Percentiles rank a stretch among this genome's conserved stretches.
Evolutionary conservation across 1,139 yeast genomes (phyloP).

Genomic region (Magnusiomyces paraingens): DNA sequence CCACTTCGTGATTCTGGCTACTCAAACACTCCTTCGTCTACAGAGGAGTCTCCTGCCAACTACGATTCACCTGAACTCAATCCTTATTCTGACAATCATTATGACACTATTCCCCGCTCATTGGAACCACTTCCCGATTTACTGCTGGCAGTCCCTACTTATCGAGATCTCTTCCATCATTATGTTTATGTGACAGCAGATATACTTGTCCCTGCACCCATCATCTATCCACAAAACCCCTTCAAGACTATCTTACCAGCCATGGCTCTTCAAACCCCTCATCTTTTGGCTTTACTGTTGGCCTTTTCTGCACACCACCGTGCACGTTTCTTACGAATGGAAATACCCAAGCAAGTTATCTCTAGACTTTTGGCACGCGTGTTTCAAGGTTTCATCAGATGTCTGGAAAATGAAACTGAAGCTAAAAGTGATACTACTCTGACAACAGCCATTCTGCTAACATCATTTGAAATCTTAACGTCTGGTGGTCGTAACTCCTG

Average conservation of each 20-base stretch:
- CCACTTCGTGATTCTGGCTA: constrained; percentile 17
- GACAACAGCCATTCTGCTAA: constrained; percentile 54
- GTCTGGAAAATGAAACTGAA: constrained; percentile 46
- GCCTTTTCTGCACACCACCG: constrained; percentile 62
- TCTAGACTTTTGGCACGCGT: constrained; percentile 51
- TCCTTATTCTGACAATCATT: constrained; percentile 1
- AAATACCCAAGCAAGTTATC: constrained; percentile 41
- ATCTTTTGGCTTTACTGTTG: constrained; percentile 50
- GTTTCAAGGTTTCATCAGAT: constrained; percentile 47
- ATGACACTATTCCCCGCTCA: constrained; percentile 41
- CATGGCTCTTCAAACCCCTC: constrained; percentile 56
- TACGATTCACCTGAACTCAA: neutral
- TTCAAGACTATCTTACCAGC: constrained; percentile 59
- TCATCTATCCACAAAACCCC: constrained; percentile 55
- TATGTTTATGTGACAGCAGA: constrained; percentile 58
- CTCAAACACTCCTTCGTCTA: constrained; percentile 3
- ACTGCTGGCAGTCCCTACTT: constrained; percentile 51
- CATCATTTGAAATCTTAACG: constrained; percentile 56
- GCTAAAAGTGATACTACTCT: constrained; percentile 61
- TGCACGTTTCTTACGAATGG: constrained; percentile 31
- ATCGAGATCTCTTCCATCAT: constrained; percentile 55
- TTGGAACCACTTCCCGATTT: constrained; percentile 53
- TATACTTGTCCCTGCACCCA: constrained; percentile 63
- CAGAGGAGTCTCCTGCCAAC: neutral
- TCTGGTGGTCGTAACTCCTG: constrained; percentile 26